These are phyloP conservation scores for Dipteronia sinensis DNA, from an alignment of 345 rosid genomes.

Conservation along the genomic window DNA sequence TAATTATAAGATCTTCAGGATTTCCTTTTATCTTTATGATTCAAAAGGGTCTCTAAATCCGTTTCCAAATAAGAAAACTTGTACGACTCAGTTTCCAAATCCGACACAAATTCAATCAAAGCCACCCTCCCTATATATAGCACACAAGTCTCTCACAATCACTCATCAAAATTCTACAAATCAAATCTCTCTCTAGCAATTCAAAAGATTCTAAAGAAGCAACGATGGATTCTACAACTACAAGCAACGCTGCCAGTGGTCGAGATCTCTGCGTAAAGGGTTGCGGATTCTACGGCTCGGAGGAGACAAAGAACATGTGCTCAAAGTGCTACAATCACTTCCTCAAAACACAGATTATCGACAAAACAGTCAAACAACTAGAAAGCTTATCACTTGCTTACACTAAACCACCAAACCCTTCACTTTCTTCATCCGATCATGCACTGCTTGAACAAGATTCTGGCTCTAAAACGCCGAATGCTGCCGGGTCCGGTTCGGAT, in stretches of 20 bases:
- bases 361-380: neutral
- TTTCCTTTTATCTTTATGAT: neutral
- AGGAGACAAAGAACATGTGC: slow-evolving; percentile 26
- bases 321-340: slow-evolving; percentile 37
- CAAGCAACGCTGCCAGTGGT: too few species aligned
- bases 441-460: too few species aligned
- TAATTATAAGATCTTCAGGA: neutral
- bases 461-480: neutral
- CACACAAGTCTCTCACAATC: neutral
- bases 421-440: neutral
- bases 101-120: neutral
- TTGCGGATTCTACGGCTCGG: slow-evolving; percentile 32
- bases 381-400: neutral
- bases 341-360: neutral
- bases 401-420: neutral
- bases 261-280: slow-evolving; percentile 21
- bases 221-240: too few species aligned
- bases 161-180: neutral
- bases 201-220: too few species aligned
- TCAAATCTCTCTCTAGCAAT: neutral
- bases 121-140: neutral
- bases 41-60: too few species aligned
- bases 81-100: neutral
- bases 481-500: too few species aligned
- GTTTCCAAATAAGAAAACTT: neutral